Base-by-base conservation (phyloP, 2,329 filamentous ascomycete species). In the Pezicula radicicola region DNA sequence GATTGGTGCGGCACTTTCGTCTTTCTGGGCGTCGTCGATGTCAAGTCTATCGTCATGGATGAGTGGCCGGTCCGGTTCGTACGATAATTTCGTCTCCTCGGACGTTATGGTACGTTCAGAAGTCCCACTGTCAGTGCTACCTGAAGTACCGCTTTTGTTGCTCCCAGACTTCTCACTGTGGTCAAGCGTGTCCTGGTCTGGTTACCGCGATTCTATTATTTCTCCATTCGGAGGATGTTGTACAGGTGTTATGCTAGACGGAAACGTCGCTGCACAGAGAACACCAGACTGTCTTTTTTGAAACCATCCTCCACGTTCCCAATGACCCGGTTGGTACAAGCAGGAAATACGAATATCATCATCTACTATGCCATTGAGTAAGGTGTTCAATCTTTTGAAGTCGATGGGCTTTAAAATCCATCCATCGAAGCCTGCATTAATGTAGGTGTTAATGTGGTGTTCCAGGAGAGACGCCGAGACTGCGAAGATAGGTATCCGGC, bases 321-420 rank as follows among this genome's bases (percentile, higher is more conserved):
- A 96, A 43, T 84, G 68, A 0, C 91, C 90, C 2, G 82, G 74
- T 42, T 75, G 69, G 63, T 95, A 95, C 1, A 91, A 65, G 60
- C 83, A 85, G n/a, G 75, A 68, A 16, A 79, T 69, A 16, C 89
- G 78, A 0, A 78, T 71, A 0, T 79, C 70, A 1, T 78, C 72
- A 43, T 89, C 78, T 3, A 83, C 76, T 37, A 94, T 88, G 1
- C 89, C 90, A 1, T 74, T 68, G 50, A 96, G 76, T 7, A 96
- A 74, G 19, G 79, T 76, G 53, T 82, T 83, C 0, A 96, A 75
- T 8, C 90, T 79, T 59, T 84, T 82, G 65, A 96, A 95, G 54
- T 93, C 85, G 42, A 96, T 88, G 0, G 91, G 91, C 63, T 96
- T 96, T 52, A 95, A 73, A 25, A 96, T 91, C 91, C 91, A 96